Evolutionary conservation across 176 grass and related monocot species (phyloP).

Genomic region (Oryza australiensis): DNA sequence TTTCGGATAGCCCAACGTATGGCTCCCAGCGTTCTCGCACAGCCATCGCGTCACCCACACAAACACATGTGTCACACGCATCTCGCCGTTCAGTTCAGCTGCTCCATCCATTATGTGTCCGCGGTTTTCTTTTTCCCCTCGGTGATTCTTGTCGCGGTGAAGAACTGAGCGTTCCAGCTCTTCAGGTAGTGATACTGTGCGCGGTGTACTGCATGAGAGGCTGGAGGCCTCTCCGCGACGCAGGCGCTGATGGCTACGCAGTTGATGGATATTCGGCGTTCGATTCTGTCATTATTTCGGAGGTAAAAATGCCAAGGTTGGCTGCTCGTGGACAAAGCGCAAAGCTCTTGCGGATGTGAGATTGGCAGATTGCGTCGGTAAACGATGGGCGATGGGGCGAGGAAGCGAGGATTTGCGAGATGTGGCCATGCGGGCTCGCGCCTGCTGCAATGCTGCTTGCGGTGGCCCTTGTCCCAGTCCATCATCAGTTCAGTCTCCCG

Average conservation of each 20-base stretch:
- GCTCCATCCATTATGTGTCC: background rate
- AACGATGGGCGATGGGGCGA: background rate
- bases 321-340: background rate
- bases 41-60: constrained; percentile 20
- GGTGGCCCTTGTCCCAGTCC: background rate
- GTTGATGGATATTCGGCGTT: constrained; percentile 32
- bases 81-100: background rate
- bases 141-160: background rate
- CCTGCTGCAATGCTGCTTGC: background rate
- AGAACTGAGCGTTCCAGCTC: background rate
- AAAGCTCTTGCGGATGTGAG: background rate
- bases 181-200: background rate
- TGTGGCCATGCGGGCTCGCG: background rate
- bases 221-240: background rate
- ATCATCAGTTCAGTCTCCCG: background rate
- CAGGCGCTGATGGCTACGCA: background rate
- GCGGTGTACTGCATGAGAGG: background rate
- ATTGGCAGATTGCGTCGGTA: background rate
- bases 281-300: background rate
- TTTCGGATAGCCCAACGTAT: constrained; percentile 61
- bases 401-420: background rate
- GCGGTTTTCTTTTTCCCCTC: background rate
- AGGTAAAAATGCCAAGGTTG: background rate
- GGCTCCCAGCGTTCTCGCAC: constrained; percentile 26
- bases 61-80: background rate